phyloP scores from a whole-genome alignment of 805 yeast species.

The Nematodospora valgi region DNA sequence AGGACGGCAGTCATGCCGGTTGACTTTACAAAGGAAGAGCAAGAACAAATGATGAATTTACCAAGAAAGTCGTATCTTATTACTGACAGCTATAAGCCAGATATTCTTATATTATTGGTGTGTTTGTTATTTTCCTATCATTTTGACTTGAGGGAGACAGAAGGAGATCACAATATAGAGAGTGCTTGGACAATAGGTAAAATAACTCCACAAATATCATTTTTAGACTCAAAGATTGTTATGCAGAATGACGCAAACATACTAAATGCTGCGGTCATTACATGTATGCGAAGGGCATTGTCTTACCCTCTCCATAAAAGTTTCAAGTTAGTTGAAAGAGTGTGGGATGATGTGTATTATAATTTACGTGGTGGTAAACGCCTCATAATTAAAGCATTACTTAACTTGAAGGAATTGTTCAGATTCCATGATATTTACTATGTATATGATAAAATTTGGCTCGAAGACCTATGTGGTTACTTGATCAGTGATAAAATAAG shows the following conservation, averaged over 20 bases:
- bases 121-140: conserved; percentile 69
- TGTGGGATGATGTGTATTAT: conserved; percentile 73
- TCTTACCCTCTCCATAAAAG: conserved; percentile 78
- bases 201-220: conserved; percentile 71
- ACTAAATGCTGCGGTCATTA: conserved; percentile 53
- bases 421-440: conserved; percentile 82
- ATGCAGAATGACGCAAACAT: conserved; percentile 23
- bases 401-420: conserved; percentile 67
- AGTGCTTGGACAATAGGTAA: conserved; percentile 95
- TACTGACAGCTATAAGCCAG: conserved; percentile 43
- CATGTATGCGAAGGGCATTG: conserved; percentile 69
- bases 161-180: conserved; percentile 71
- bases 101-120: conserved; percentile 60
- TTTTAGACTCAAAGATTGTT: conserved; percentile 59
- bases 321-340: conserved; percentile 53
- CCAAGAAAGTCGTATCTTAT: conserved; percentile 63
- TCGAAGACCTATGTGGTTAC: conserved; percentile 81
- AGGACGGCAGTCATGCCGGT: conserved; percentile 35
- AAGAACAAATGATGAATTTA: conserved; percentile 62
- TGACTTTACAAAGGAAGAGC: conserved; percentile 58
- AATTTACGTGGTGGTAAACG: conserved; percentile 68
- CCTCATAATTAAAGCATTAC: conserved; percentile 54
- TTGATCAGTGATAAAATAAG: conserved; percentile 55
- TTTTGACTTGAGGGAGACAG: conserved; percentile 73
- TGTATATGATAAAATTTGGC: conserved; percentile 71